Conservation (phyloP, 129 eudicot genomes). For the Flaveria sonorensis region DNA sequence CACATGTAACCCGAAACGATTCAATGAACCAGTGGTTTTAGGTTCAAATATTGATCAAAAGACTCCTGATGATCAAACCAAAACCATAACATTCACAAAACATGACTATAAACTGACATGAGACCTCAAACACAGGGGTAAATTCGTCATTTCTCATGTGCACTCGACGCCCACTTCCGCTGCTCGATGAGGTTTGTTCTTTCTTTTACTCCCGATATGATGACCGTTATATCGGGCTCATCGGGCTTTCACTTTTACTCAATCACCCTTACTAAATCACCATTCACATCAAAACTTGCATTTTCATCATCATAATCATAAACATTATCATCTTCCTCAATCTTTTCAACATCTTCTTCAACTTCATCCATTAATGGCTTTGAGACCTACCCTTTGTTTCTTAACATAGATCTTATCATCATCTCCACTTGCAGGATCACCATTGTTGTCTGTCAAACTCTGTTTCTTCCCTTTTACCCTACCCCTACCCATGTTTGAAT, state of each 20-base stretch:
- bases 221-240: slow-evolving; percentile 53
- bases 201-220: slow-evolving; percentile 66
- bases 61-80: slow-evolving; percentile 5
- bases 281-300: not conserved
- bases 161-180: slow-evolving; percentile 81
- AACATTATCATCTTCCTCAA: not conserved
- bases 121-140: slow-evolving; percentile 13
- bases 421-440: not conserved
- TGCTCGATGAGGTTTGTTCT: slow-evolving; percentile 79
- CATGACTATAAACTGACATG: slow-evolving; percentile 16
- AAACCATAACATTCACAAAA: slow-evolving; percentile 28
- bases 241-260: slow-evolving; percentile 26
- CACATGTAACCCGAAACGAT: not conserved
- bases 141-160: slow-evolving; percentile 32
- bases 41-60: slow-evolving; percentile 26
- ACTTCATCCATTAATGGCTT: not conserved
- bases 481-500: not conserved
- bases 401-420: not conserved
- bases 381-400: not conserved
- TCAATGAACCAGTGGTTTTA: slow-evolving; percentile 20
- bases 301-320: not conserved
- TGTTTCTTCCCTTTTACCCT: not conserved
- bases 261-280: not conserved
- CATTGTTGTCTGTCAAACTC: slow-evolving; percentile 4
- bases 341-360: slow-evolving; percentile 1